Evolutionary conservation across 2,329 filamentous ascomycete genomes (phyloP).

Genomic region (Eutypella sp.): DNA sequence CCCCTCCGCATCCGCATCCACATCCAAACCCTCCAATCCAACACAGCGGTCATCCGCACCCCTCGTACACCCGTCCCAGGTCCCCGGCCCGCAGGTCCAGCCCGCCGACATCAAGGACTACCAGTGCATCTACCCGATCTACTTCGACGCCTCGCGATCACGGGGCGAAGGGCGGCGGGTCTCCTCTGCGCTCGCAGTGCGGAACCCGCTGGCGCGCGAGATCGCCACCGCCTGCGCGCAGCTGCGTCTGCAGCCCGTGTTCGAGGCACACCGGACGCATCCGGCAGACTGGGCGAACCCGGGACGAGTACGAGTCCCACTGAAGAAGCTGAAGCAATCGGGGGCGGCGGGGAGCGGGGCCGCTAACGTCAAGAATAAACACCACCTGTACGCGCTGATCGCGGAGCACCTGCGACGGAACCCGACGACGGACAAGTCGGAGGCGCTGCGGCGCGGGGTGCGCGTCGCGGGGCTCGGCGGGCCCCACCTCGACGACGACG

Average conservation of each 20-base stretch:
- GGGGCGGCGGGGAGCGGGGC: conserved; percentile 8
- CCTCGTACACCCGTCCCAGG: conserved; percentile 31
- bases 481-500: conserved; percentile 54
- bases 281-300: conserved; percentile 98
- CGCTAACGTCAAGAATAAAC: conserved; percentile 64
- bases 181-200: conserved; percentile 63
- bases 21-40: conserved; percentile 10
- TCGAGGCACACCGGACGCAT: conserved; percentile 89
- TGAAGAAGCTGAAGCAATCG: conserved; percentile 45
- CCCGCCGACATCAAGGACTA: conserved; percentile 64
- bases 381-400: conserved; percentile 81
- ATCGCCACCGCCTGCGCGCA: conserved; percentile 80
- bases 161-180: conserved; percentile 81
- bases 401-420: conserved; percentile 70
- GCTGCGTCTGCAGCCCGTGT: conserved; percentile 66
- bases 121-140: conserved; percentile 90
- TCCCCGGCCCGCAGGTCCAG: conserved; percentile 38
- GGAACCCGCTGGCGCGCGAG: conserved; percentile 81
- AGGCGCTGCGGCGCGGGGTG: conserved; percentile 63
- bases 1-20: conserved; percentile 15
- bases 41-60: conserved; percentile 16
- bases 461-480: conserved; percentile 67
- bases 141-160: conserved; percentile 77
- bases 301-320: conserved; percentile 74
- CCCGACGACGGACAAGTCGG: conserved; percentile 66